Evolutionary conservation across 495 filamentous ascomycete species (phyloP), one percentile per base, ranked within the genome.

Genomic region (Xylaria palmicola): DNA sequence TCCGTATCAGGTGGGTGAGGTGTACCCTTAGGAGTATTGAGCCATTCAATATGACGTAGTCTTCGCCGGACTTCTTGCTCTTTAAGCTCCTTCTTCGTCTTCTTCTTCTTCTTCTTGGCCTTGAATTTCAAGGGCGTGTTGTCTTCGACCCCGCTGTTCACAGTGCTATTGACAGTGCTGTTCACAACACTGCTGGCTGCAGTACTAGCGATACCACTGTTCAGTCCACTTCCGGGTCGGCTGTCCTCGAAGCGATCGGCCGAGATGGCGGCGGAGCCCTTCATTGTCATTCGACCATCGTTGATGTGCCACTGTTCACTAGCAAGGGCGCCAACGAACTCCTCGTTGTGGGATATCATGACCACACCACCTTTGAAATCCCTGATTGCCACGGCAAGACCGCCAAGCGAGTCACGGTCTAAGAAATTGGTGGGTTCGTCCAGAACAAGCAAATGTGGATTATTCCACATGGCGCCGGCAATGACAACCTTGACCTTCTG

Each of bases 381-480:
- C 63, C 92, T 90, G 71, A 98, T 97, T 58, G 94, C 94, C 34
- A 96, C 93, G 19, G 94, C 93, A 56, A 98, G 81, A 72, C 93
- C 94, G 66, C 94, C 94, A 8, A 98, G 87, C 0, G 92, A 95
- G 78, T 98, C 95, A 66, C 94, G 91, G 66, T 98, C 94, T 78
- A 98, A 85, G 83, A 97, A 98, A 81, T 98, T 98, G 75, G 94
- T 98, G 30, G 94, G 94, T 77, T 98, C 94, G 85, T 98, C 94
- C 15, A 98, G 88, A 17, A 98, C 94, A 51, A 98, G 86, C 62
- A 98, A 79, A 80, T 98, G 94, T 0, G 94, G 94, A 80, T 97
- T 98, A 77, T 96, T 96, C 94, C 93, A 96, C 92, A 97, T 94
- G 62, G 91, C 91, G 65, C 90, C 92, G n/a, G 94, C 93, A 47